Percentiles rank a stretch among this genome's conserved stretches.
Conservation (phyloP, 345 rosid genomes). For the Arabis hirsuta region DNA sequence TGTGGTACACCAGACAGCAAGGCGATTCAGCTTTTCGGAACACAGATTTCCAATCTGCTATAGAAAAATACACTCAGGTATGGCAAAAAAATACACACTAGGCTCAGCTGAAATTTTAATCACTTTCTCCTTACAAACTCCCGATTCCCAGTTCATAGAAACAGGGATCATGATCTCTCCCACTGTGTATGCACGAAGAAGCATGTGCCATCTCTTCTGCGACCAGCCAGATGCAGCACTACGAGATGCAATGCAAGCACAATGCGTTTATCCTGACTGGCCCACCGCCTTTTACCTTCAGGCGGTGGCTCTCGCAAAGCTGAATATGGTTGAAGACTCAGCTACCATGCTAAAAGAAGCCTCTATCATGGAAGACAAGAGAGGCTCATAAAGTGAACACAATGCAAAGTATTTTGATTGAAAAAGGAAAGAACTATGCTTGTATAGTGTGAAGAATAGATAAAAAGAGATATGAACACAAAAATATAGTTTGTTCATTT, state of each 20-base stretch:
- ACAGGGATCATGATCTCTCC: constrained; percentile 89
- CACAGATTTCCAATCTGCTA: constrained; percentile 67
- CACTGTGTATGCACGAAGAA: constrained; percentile 77
- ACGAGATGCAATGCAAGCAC: constrained; percentile 95
- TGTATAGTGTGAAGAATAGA: not conserved
- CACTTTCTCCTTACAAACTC: not conserved
- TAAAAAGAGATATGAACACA: too few species aligned
- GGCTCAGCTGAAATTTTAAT: not conserved
- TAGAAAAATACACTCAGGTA: constrained; percentile 88
- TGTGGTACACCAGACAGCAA: constrained; percentile 83
- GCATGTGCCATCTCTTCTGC: constrained; percentile 74
- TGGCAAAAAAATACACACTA: not conserved
- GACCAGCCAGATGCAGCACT: constrained; percentile 89
- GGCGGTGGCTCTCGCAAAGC: constrained; percentile 81
- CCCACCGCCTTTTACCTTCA: constrained; percentile 91
- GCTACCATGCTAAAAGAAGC: constrained; percentile 84
- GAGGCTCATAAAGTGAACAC: constrained; percentile 45
- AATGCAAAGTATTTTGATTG: not conserved
- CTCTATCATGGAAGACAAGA: constrained; percentile 69
- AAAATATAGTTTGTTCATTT: too few species aligned
- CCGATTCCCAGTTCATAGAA: constrained; percentile 64
- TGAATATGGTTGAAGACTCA: constrained; percentile 88
- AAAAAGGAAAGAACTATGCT: not conserved
- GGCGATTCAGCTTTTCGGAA: constrained; percentile 84
- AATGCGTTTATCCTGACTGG: constrained; percentile 85